Base-by-base conservation (phyloP, 2,329 filamentous ascomycete genomes). In the Aureobasidium sp. region DNA sequence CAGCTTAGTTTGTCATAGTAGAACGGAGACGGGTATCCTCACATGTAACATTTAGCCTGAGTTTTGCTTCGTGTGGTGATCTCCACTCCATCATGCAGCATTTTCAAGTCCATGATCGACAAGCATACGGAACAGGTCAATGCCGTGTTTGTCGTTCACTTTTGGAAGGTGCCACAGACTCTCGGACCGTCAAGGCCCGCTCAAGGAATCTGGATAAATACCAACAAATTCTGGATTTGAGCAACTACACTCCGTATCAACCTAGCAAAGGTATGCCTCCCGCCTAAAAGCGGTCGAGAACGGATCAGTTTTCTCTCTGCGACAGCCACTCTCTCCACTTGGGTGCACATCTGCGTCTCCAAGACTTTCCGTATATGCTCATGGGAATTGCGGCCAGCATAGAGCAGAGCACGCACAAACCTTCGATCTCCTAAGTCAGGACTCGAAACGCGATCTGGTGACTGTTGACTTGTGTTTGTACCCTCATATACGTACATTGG, bases 351-450 rank as follows among this genome's bases (percentile, higher is more conserved):
- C 36, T 56, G 44, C 60, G 57, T 20, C 73, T 66, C 73, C 72
- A 75, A 9, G 62, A 62, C 68, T 75, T 75, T 1, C 73, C 72
- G 64, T 69, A 75, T 6, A 70, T 64, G 2, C 70, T 59, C 67
- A 72, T 71, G 3, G 71, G 71, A 3, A 67, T 64, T 1, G 68
- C 72, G 48, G 71, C 66, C 3, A 65, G 62, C 65, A 67, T 67
- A 14, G 65, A 67, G 22, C 51, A 56, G 39, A 69, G 64, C 8
- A 74, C 73, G 48, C 70, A 65, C 7, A 73, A 65, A 0, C 73
- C 73, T 9, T 12, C 9, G 3, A 9, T 34, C 12, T 34, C 31
- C 31, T 12, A 12, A 34, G 31, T 3, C 31, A 29, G 31, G 31
- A 34, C 11, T 34, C 8, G 31, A 34, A 34, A 34, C 31, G 12